A percentile compares a stretch with the other conserved stretches of the same genome.
Evolutionary conservation across 2,329 filamentous ascomycete species (phyloP).

Genomic region (Knufia fluminis): DNA sequence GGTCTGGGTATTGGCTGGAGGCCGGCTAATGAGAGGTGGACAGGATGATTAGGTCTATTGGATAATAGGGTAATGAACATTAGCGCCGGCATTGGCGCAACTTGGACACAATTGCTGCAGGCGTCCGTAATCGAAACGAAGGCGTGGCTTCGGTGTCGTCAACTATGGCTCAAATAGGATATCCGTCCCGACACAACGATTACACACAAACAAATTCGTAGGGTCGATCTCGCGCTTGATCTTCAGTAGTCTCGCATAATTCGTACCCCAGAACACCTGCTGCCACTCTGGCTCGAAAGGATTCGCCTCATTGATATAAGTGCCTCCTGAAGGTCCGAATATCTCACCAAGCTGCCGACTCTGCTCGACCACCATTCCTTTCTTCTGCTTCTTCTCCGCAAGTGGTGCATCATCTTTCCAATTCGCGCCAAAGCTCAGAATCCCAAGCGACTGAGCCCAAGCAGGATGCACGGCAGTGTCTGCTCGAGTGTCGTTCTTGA

Average conservation of each 20-base stretch:
- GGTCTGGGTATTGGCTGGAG: conserved; percentile 62
- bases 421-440: conserved; percentile 24
- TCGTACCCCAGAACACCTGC: conserved; percentile 27
- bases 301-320: conserved; percentile 23
- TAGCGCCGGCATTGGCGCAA: no score
- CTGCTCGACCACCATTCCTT: conserved; percentile 22
- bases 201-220: conserved; percentile 41
- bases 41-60: conserved; percentile 43
- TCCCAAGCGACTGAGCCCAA: conserved; percentile 23
- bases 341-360: conserved; percentile 24
- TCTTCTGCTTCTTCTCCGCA: conserved; percentile 22
- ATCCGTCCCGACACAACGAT: conserved; percentile 38
- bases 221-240: conserved; percentile 44
- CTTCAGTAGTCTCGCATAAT: conserved; percentile 36
- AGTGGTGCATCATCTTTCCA: conserved; percentile 25
- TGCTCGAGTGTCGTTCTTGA: conserved; percentile 24
- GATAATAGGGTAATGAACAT: no score
- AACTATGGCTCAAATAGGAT: conserved; percentile 23
- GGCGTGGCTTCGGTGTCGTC: no score
- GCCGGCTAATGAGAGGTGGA: conserved; percentile 58
- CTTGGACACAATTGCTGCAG: no score
- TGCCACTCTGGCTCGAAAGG: conserved; percentile 25
- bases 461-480: conserved; percentile 25
- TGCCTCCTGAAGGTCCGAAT: conserved; percentile 24
- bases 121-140: no score